These are phyloP conservation scores for Cladorrhinum samala DNA, from an alignment of 495 filamentous ascomycete genomes.

Conservation along the genomic window DNA sequence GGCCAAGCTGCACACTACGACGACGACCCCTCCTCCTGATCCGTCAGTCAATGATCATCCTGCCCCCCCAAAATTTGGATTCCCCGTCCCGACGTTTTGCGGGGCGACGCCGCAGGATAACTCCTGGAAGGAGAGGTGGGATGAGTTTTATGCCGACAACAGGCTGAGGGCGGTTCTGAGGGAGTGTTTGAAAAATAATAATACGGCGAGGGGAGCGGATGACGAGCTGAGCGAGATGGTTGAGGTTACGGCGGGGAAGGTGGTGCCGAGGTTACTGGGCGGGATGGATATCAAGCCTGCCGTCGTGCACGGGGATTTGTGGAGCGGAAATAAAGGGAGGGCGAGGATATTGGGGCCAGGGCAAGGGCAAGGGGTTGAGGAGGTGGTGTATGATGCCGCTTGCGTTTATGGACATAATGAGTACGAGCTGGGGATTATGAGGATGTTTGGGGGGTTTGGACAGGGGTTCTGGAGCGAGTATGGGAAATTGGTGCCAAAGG, in stretches of 20 bases:
- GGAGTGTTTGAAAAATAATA: conserved; percentile 51
- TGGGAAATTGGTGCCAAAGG: conserved; percentile 63
- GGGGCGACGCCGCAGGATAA: conserved; percentile 81
- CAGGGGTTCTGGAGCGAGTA: conserved; percentile 68
- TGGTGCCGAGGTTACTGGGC: conserved; percentile 68
- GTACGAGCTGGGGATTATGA: conserved; percentile 90
- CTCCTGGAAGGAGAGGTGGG: conserved; percentile 60
- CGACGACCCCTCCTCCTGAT: too few relatives aligned
- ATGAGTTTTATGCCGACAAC: conserved; percentile 73
- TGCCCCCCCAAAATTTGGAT: too few relatives aligned
- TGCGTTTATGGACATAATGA: conserved; percentile 79
- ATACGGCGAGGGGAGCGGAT: conserved; percentile 51
- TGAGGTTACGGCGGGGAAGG: conserved; percentile 50
- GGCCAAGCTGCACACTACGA: conserved; percentile 73
- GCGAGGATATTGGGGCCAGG: conserved; percentile 56
- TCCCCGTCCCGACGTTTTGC: conserved; percentile 76
- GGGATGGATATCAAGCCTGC: conserved; percentile 68
- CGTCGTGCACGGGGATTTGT: conserved; percentile 84
- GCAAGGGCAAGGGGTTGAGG: conserved; percentile 44
- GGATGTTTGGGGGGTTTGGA: conserved; percentile 91
- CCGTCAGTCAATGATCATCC: too few relatives aligned
- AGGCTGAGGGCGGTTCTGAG: conserved; percentile 59
- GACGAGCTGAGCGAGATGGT: conserved; percentile 53
- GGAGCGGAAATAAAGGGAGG: conserved; percentile 76
- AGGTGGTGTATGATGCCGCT: conserved; percentile 79